Evolutionary conservation across 2,329 filamentous ascomycete species (phyloP).

Genomic region (Lasiodiplodia theobromae): DNA sequence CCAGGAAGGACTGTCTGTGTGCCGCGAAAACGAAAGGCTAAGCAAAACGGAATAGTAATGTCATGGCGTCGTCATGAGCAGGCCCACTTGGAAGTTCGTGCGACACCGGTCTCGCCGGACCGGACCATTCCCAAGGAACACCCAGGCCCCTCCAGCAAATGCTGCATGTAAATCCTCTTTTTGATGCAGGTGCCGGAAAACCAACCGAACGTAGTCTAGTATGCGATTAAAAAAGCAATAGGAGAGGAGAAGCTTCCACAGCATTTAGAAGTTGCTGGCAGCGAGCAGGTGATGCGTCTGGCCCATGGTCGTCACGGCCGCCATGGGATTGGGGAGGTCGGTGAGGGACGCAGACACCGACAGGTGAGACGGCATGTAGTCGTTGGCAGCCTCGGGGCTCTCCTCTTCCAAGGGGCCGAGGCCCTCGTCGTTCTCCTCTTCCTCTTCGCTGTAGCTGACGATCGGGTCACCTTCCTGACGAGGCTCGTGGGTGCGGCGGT

Average conservation of each 20-base stretch:
- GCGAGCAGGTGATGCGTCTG: conserved; percentile 53
- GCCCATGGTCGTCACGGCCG: conserved; percentile 45
- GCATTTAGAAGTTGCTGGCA: conserved; percentile 51
- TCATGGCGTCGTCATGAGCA: conserved; percentile 29
- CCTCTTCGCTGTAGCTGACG: conserved; percentile 77
- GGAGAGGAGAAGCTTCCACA: conserved; percentile 14
- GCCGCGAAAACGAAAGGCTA: neutral
- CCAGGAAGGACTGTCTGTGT: conserved; percentile 22
- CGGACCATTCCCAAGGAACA: conserved; percentile 22
- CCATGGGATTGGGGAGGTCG: conserved; percentile 47
- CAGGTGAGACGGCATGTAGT: conserved; percentile 59
- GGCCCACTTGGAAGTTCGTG: conserved; percentile 10
- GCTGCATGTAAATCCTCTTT: conserved; percentile 17
- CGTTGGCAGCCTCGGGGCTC: conserved; percentile 75
- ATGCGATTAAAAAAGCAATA: conserved; percentile 27
- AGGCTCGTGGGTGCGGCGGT: conserved; percentile 82
- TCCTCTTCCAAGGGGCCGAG: conserved; percentile 81
- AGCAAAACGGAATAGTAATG: conserved; percentile 21
- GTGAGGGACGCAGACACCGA: conserved; percentile 43
- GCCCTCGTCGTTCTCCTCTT: conserved; percentile 87
- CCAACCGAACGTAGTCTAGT: conserved; percentile 27
- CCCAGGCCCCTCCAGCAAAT: conserved; percentile 18
- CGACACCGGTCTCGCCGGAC: conserved; percentile 21
- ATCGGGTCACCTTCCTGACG: conserved; percentile 69
- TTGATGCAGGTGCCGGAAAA: conserved; percentile 24